phyloP scores from a whole-genome alignment of 1,284 basidiomycete species.

The Ustilago tritici region DNA sequence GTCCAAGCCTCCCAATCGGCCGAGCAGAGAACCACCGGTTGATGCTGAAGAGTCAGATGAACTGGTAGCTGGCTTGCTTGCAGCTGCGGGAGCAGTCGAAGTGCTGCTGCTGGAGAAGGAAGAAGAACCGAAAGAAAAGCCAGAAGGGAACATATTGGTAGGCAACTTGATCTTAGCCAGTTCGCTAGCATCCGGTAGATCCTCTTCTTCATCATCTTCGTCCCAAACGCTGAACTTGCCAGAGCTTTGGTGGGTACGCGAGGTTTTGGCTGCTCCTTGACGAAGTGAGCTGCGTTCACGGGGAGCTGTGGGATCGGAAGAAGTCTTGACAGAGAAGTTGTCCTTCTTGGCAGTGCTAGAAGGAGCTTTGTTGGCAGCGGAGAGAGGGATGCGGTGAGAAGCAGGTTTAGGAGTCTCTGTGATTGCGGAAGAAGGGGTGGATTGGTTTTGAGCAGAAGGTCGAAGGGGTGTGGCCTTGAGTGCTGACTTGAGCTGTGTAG shows the following conservation, averaged over 20 bases:
- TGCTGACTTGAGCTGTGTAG: conserved; percentile 43
- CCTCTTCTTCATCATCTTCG: conserved; percentile 66
- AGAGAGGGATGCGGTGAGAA: conserved; percentile 41
- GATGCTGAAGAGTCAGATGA: conserved; percentile 8
- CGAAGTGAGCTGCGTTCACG: conserved; percentile 63
- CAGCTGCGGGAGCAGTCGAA: conserved; percentile 1
- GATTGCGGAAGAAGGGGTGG: conserved; percentile 11
- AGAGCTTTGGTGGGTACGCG: conserved; percentile 60
- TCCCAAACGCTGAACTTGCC: conserved; percentile 64
- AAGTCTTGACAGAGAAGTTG: conserved; percentile 54
- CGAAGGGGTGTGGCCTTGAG: conserved; percentile 47
- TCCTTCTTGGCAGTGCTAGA: conserved; percentile 42
- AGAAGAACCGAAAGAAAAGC: conserved; percentile 58
- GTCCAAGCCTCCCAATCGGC: conserved; percentile 55
- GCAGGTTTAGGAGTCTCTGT: conserved; percentile 42
- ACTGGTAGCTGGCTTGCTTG: conserved; percentile 2
- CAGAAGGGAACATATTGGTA: conserved; percentile 59
- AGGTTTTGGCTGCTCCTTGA: conserved; percentile 61
- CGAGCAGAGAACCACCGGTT: conserved; percentile 34
- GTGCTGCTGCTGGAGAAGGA: neutral
- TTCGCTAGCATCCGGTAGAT: conserved; percentile 59
- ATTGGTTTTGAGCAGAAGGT: conserved; percentile 14
- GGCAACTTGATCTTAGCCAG: conserved; percentile 67
- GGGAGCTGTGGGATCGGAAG: conserved; percentile 38
- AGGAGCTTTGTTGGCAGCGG: conserved; percentile 37